Conservation (phyloP, 129 eudicot genomes). For the Helianthus tuberosus region DNA sequence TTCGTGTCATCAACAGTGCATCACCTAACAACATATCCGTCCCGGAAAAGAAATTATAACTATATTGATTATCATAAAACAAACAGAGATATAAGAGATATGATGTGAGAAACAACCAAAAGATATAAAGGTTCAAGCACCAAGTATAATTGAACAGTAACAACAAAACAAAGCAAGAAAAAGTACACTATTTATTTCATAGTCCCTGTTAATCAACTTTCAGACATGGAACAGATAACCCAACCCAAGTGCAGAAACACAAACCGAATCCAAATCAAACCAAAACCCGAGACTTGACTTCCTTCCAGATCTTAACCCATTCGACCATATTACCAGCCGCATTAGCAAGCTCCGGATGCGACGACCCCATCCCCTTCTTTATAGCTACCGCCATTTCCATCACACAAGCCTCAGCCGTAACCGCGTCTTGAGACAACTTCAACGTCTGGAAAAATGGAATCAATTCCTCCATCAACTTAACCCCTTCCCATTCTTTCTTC, state of each 20-base stretch:
- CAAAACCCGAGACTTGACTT: slow-evolving; percentile 36
- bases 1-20: too few relatives aligned
- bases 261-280: slow-evolving; percentile 12
- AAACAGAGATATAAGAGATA: too few relatives aligned
- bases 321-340: slow-evolving; percentile 77
- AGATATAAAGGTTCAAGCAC: not conserved
- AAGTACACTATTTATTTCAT: slow-evolving; percentile 11
- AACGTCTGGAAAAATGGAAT: slow-evolving; percentile 81
- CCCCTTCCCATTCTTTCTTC: slow-evolving; percentile 97
- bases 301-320: slow-evolving; percentile 92
- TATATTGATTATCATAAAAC: too few relatives aligned
- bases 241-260: not conserved
- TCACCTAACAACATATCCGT: too few relatives aligned
- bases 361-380: slow-evolving; percentile 56
- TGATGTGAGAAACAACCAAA: not conserved
- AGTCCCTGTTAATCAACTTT: not conserved
- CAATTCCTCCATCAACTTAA: slow-evolving; percentile 89
- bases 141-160: not conserved
- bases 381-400: slow-evolving; percentile 73
- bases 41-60: too few relatives aligned
- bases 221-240: slow-evolving; percentile 7
- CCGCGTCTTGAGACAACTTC: slow-evolving; percentile 54
- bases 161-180: not conserved
- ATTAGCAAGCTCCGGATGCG: slow-evolving; percentile 48
- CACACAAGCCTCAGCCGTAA: slow-evolving; percentile 78